Conservation (phyloP, 257 asterid species). For the Solanum dulcamara region DNA sequence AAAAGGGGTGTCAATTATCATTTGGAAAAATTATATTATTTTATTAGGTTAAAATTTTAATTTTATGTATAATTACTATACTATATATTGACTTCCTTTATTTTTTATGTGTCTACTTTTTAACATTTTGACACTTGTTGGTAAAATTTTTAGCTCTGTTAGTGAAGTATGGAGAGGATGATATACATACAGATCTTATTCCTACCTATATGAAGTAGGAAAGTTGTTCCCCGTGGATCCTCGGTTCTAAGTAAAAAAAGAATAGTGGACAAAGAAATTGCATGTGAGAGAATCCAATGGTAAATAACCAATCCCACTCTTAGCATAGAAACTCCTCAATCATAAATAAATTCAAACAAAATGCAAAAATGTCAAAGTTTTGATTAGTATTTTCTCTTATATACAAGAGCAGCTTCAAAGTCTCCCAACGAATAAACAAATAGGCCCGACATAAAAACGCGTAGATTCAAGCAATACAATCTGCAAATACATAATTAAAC, state of each 20-base stretch:
- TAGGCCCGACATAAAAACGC: not conserved
- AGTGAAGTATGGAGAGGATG: not conserved
- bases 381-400: not conserved
- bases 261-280: not conserved
- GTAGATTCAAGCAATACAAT: not conserved
- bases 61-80: too few species aligned
- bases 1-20: not conserved
- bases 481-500: not conserved
- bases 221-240: accelerated
- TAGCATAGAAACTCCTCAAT: not conserved
- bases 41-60: too few species aligned
- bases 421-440: not conserved
- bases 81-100: not conserved
- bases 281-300: not conserved
- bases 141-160: too few species aligned
- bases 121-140: too few species aligned
- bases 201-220: too few species aligned
- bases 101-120: too few species aligned
- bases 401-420: not conserved
- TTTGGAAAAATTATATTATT: too few species aligned
- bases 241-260: too few species aligned
- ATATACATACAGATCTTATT: too few species aligned
- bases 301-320: not conserved
- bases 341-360: not conserved
- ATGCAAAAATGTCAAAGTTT: not conserved